Base-by-base conservation (phyloP, 139 green algal species). In the Gonium pectorale region DNA sequence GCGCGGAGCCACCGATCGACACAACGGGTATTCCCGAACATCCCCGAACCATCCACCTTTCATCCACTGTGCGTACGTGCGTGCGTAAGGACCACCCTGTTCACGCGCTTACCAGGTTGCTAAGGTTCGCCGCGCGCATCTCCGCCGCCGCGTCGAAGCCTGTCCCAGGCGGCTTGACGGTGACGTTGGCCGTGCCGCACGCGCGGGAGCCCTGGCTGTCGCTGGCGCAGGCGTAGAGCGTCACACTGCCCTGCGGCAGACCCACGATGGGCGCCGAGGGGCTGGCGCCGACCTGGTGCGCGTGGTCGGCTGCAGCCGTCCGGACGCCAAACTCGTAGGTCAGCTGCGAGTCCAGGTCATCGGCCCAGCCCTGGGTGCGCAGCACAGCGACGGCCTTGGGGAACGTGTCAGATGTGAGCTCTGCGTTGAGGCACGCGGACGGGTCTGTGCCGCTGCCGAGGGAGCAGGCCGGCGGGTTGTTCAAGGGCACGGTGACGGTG, bases 191-290 rank as follows among this genome's bases (percentile, higher is more conserved):
- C 17, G 17, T 40, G 73, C n/a, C 27, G 38, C 73, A 81, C 13
- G 24, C n/a, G 26, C 73, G 73, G 26, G 73, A 54, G 26, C 73
- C 73, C n/a, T 69, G 37, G 35, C 13, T 54, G 54, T 81, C 73
- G 15, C 68, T 54, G 1, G 73, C 73, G 17, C 73, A 81, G 19
- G 26, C 73, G 54, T 81, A 81, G 6, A 81, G 15, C 26, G 6
- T 31, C 27, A 62, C 35, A 3, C 27, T 54, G 26, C 73, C 73
- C n/a, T 62, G n/a, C 0, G 26, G 3, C 0, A 69, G 72, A 7
- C 52, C 52, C 2, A 26, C 3, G 7, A 80, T 8, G 2, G 2
- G 67, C 19, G 52, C 37, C 2, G 72, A 68, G 2, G 52, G 22
- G 2, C 24, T 6, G 22, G 22, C 26, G 8, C 72, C 72, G 26